Evolutionary conservation across 352 stramenopile species (phyloP).

Genomic region (Globisporangium spiculum): DNA sequence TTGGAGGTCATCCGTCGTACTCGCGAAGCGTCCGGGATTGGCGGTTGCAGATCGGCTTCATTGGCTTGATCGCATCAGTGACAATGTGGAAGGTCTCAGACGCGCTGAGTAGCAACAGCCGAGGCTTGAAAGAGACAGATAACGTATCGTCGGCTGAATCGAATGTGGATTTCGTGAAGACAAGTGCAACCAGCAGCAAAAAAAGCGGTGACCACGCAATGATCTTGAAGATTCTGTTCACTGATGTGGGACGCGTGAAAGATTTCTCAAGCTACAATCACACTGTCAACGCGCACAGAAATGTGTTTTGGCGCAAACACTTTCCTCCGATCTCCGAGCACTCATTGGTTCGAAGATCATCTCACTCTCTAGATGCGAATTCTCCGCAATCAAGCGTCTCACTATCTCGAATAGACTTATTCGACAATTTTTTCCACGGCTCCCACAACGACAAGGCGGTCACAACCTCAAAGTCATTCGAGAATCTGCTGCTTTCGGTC

Average conservation of each 20-base stretch:
- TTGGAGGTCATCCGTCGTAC: constrained; percentile 52
- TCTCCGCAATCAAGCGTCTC: neutral
- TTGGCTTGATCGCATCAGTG: constrained; percentile 39
- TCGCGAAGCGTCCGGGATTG: constrained; percentile 46
- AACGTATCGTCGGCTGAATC: neutral
- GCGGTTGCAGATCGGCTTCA: constrained; percentile 45
- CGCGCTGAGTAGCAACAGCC: neutral
- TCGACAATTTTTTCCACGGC: constrained; percentile 62
- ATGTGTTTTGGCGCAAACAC: constrained; percentile 52
- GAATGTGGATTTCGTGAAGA: constrained; percentile 4
- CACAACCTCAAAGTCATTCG: constrained; percentile 44
- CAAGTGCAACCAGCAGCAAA: neutral
- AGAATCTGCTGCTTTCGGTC: constrained; percentile 51
- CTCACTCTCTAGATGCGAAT: neutral
- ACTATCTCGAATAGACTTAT: constrained; percentile 28
- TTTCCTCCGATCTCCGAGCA: constrained; percentile 33
- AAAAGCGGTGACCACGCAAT: neutral
- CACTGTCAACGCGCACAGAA: constrained; percentile 36
- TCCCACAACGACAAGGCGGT: constrained; percentile 43
- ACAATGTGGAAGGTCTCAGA: constrained; percentile 20
- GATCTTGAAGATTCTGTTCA: constrained; percentile 21
- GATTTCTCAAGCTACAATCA: constrained; percentile 38
- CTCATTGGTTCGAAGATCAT: neutral
- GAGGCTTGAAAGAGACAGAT: neutral
- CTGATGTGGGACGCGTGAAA: constrained; percentile 25